These are phyloP conservation scores for Trichophyton rubrum DNA, from an alignment of 2,329 filamentous ascomycete genomes.

Conservation along the genomic window DNA sequence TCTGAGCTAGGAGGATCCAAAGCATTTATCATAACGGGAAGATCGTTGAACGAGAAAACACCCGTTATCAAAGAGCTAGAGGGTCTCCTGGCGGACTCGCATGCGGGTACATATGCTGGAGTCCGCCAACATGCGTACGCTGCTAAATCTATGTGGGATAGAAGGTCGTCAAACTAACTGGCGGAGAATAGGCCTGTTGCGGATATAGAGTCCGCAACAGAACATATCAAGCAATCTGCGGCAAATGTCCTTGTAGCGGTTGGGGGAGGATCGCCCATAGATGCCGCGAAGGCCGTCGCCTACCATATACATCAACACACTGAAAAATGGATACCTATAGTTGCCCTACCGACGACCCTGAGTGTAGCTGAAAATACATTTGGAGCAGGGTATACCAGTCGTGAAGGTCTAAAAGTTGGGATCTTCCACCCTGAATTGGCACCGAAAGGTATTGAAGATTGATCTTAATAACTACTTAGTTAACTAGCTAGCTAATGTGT, in stretches of 20 bases:
- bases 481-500: neutral
- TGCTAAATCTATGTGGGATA: no score
- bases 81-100: slow-evolving; percentile 2
- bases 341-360: slow-evolving; percentile 12
- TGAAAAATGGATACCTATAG: slow-evolving; percentile 9
- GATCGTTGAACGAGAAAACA: slow-evolving; percentile 12
- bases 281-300: slow-evolving; percentile 11
- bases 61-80: slow-evolving; percentile 11
- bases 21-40: slow-evolving; percentile 13
- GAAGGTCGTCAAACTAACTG: neutral
- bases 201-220: slow-evolving; percentile 9
- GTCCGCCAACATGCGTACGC: slow-evolving; percentile 10
- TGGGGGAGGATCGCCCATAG: slow-evolving; percentile 12
- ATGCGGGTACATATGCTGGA: slow-evolving; percentile 11
- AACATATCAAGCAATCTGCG: slow-evolving; percentile 4
- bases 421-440: slow-evolving; percentile 16
- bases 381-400: slow-evolving; percentile 11
- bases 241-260: slow-evolving; percentile 12
- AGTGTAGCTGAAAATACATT: slow-evolving; percentile 13
- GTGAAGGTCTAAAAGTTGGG: slow-evolving; percentile 8
- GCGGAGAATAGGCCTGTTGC: slow-evolving; percentile 8
- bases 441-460: slow-evolving; percentile 12
- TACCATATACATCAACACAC: slow-evolving; percentile 10
- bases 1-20: slow-evolving; percentile 10
- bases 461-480: no score